A percentile compares a stretch with the other conserved stretches of the same genome.
Conservation (phyloP, 805 yeast species). For the Yamadazyma philogaea region DNA sequence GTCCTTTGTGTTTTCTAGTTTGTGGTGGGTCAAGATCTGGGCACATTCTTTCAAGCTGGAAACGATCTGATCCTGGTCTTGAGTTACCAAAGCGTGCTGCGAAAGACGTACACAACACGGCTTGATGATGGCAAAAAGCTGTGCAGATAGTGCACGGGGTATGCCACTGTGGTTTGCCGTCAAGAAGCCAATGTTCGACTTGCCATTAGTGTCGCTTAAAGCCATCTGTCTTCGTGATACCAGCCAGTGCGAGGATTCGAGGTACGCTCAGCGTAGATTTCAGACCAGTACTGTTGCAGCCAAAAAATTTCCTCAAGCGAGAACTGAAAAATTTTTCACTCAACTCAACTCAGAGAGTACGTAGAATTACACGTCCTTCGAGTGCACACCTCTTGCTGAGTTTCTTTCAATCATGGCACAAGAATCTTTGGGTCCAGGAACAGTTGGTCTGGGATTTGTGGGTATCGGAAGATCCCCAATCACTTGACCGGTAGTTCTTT, state of each 20-base stretch:
- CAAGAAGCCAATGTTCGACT: not conserved
- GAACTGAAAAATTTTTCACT: not conserved
- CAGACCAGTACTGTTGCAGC: not conserved
- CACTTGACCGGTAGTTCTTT: constrained; percentile 3
- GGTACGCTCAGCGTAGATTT: not conserved
- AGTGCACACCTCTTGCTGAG: constrained; percentile 1
- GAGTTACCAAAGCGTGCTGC: constrained; percentile 17
- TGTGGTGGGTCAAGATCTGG: constrained; percentile 19
- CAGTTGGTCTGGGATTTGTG: constrained; percentile 1
- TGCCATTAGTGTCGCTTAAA: not conserved
- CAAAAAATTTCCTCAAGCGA: not conserved
- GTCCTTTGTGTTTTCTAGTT: constrained; percentile 6
- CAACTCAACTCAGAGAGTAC: not conserved
- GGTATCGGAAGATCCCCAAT: not conserved
- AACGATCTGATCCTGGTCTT: constrained; percentile 13
- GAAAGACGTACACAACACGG: constrained; percentile 31
- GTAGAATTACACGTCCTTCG: not conserved
- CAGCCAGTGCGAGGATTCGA: not conserved
- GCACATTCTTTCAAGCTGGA: constrained; percentile 12
- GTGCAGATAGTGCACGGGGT: constrained; percentile 16
- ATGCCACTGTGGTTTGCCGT: constrained; percentile 5
- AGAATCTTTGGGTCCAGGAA: constrained; percentile 21
- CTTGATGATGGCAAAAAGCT: constrained; percentile 26
- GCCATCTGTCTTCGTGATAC: not conserved
- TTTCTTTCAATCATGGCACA: constrained; percentile 13